phyloP scores from a whole-genome alignment of 441 rosid species.

The Manihot esculenta region DNA sequence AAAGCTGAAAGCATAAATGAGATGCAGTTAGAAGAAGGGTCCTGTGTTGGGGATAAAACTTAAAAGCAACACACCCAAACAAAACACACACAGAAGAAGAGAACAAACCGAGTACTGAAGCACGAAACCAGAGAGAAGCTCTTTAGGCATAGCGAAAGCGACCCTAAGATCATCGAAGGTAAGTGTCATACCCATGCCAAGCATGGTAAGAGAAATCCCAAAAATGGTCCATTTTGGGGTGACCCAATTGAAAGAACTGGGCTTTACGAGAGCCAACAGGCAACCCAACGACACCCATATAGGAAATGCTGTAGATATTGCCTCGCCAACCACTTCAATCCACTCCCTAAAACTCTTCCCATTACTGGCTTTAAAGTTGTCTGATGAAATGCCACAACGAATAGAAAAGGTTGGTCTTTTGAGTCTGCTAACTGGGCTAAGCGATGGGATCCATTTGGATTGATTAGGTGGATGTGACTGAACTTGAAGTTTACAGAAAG shows the following conservation, averaged over 20 bases:
- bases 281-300: constrained; percentile 85
- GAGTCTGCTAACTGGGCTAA: not conserved
- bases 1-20: not conserved
- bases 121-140: constrained; percentile 64
- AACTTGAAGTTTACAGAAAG: constrained; percentile 13
- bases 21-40: not conserved
- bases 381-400: constrained; percentile 59
- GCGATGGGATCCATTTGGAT: not conserved
- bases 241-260: constrained; percentile 68
- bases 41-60: not conserved
- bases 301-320: constrained; percentile 72
- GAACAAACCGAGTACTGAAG: constrained; percentile 80
- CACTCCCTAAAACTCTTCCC: constrained; percentile 48
- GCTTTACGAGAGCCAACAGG: constrained; percentile 61
- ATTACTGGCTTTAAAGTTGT: constrained; percentile 27
- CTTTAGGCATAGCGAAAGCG: constrained; percentile 79
- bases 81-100: not conserved
- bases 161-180: constrained; percentile 76
- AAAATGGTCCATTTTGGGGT: constrained; percentile 59
- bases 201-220: constrained; percentile 75
- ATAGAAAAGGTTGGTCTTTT: not conserved
- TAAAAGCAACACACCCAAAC: not conserved
- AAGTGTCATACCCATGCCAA: constrained; percentile 95
- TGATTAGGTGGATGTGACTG: not conserved
- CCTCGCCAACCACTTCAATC: constrained; percentile 65